phyloP scores from a whole-genome alignment of 1,284 basidiomycete species.

The Malassezia caprae region DNA sequence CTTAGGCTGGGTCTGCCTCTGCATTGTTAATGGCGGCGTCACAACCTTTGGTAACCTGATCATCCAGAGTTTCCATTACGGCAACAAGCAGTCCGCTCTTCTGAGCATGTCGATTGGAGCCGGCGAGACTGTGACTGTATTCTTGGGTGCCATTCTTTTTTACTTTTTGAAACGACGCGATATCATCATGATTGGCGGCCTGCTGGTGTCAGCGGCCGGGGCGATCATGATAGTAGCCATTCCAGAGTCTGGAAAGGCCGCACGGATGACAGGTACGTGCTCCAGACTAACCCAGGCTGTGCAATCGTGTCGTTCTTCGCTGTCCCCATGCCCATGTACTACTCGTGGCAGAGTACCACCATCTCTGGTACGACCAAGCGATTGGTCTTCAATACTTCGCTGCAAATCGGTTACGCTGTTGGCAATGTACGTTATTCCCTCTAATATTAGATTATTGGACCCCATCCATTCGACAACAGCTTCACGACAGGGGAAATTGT shows the following conservation, averaged over 20 bases:
- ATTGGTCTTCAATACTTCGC: slow-evolving; percentile 29
- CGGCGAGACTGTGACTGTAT: slow-evolving; percentile 29
- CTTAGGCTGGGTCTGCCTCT: slow-evolving; percentile 20
- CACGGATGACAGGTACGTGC: slow-evolving; percentile 2
- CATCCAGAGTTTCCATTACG: slow-evolving; percentile 39
- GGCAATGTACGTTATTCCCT: slow-evolving; percentile 25
- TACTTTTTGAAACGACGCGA: slow-evolving; percentile 22
- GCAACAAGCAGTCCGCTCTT: slow-evolving; percentile 30
- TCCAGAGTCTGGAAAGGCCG: neutral
- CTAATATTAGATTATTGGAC: slow-evolving; percentile 19
- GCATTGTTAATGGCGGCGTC: slow-evolving; percentile 30
- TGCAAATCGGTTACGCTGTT: slow-evolving; percentile 34
- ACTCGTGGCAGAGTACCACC: slow-evolving; percentile 21
- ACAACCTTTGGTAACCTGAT: slow-evolving; percentile 39
- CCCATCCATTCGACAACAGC: neutral
- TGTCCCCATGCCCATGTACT: slow-evolving; percentile 25
- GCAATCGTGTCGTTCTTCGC: slow-evolving; percentile 25
- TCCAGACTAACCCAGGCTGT: neutral
- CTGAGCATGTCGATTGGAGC: slow-evolving; percentile 38
- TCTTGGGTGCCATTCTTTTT: slow-evolving; percentile 24
- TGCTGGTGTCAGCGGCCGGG: slow-evolving; percentile 26
- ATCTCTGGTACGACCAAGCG: slow-evolving; percentile 39
- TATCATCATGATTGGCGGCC: slow-evolving; percentile 31
- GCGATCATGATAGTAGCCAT: slow-evolving; percentile 13
- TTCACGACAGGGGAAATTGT: slow-evolving; percentile 23